Evolutionary conservation across 805 yeast genomes (phyloP).

Genomic region (Komagataella populi): DNA sequence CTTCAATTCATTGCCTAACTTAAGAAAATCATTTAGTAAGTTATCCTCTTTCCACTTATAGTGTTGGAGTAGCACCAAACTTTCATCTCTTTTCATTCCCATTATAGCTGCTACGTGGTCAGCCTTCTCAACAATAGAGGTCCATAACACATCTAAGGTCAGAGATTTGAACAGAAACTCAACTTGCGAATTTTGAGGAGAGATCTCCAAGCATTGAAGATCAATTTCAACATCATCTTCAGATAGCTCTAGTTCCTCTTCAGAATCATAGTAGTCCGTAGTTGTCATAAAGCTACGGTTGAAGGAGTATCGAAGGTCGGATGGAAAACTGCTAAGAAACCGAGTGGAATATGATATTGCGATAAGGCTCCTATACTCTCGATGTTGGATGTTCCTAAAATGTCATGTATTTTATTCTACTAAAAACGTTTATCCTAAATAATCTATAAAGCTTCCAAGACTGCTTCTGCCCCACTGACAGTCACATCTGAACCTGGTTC

Average conservation of each 20-base stretch:
- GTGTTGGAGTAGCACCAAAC: constrained; percentile 29
- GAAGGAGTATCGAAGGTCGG: background rate
- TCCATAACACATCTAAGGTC: constrained; percentile 17
- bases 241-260: background rate
- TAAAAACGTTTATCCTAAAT: background rate
- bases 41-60: constrained; percentile 49
- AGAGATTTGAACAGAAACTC: constrained; percentile 3
- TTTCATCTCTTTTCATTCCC: constrained; percentile 22
- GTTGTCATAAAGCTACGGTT: background rate
- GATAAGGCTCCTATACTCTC: background rate
- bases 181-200: background rate
- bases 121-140: constrained; percentile 14
- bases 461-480: constrained; percentile 32
- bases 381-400: background rate
- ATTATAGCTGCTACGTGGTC: constrained; percentile 21
- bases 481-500: constrained; percentile 29
- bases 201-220: background rate
- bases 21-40: constrained; percentile 33
- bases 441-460: constrained; percentile 9
- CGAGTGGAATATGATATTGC: background rate
- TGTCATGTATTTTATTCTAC: background rate
- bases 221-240: background rate
- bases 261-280: background rate
- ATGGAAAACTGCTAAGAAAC: background rate
- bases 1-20: background rate